Evolutionary conservation across 352 stramenopile genomes (phyloP).

Genomic region (Lagenidium sp.): DNA sequence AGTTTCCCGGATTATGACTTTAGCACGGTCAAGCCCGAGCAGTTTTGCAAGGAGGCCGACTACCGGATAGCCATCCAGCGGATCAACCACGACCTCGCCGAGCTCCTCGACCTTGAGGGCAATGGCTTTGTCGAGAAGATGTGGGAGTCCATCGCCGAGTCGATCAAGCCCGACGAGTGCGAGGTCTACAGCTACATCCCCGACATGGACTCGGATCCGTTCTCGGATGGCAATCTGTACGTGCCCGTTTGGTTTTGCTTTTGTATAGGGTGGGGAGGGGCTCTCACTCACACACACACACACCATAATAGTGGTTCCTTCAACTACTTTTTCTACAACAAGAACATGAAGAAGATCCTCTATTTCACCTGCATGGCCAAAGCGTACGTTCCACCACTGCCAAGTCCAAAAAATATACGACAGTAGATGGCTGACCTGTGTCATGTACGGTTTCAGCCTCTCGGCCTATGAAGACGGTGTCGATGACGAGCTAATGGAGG

Average conservation of each 20-base stretch:
- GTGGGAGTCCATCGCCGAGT: slow-evolving; percentile 87
- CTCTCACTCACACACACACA: too few species aligned
- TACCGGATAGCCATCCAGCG: slow-evolving; percentile 80
- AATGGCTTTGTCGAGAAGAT: slow-evolving; percentile 99
- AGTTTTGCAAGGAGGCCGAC: slow-evolving; percentile 85
- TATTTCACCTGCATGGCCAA: slow-evolving; percentile 93
- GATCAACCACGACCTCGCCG: slow-evolving; percentile 84
- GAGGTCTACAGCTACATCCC: slow-evolving; percentile 92
- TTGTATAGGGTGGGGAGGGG: too few species aligned
- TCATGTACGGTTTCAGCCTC: too few species aligned
- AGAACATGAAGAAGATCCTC: slow-evolving; percentile 88
- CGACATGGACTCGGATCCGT: slow-evolving; percentile 91
- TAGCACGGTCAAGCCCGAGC: slow-evolving; percentile 77
- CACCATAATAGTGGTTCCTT: slow-evolving; percentile 85
- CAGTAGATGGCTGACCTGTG: too few species aligned
- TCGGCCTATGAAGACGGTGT: slow-evolving; percentile 41
- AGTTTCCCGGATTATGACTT: slow-evolving; percentile 93
- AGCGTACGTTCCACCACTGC: slow-evolving; percentile 27
- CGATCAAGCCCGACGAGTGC: slow-evolving; percentile 84
- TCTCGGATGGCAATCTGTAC: slow-evolving; percentile 86
- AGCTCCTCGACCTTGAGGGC: slow-evolving; percentile 95
- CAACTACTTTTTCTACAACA: slow-evolving; percentile 96
- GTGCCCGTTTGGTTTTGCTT: too few species aligned
- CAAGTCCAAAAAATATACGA: neutral
- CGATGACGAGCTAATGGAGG: slow-evolving; percentile 80